Evolutionary conservation across 805 yeast genomes (phyloP).

Genomic region (Candida sonorensis): DNA sequence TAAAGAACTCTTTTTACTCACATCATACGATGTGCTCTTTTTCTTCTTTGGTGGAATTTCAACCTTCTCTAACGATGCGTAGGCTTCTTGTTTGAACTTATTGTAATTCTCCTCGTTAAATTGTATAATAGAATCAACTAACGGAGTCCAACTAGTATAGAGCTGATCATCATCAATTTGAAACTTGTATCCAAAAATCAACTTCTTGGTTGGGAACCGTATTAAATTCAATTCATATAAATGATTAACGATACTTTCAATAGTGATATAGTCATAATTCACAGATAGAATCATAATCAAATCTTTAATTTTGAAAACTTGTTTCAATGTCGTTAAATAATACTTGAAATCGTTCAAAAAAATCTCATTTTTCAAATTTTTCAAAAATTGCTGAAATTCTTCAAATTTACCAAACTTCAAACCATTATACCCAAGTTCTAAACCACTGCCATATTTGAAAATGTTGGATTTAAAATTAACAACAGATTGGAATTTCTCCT

Average conservation of each 20-base stretch:
- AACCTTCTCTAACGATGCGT: background rate
- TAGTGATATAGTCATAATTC: conserved; percentile 7
- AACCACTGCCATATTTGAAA: background rate
- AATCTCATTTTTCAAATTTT: conserved; percentile 4
- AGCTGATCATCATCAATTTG: conserved; percentile 12
- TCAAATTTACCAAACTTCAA: conserved; percentile 5
- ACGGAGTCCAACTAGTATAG: conserved; percentile 12
- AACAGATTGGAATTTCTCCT: conserved; percentile 1
- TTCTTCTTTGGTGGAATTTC: too few species aligned
- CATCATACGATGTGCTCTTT: too few species aligned
- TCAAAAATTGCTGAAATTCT: conserved; percentile 7
- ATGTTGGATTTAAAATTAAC: conserved; percentile 3
- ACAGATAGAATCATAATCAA: conserved; percentile 5
- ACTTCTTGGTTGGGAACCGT: conserved; percentile 10
- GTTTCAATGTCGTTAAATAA: conserved; percentile 4
- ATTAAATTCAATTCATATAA: conserved; percentile 11
- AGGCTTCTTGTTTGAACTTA: conserved; percentile 2
- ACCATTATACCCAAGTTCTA: conserved; percentile 6
- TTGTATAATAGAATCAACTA: conserved; percentile 6
- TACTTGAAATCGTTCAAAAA: conserved; percentile 5
- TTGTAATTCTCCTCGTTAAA: conserved; percentile 3
- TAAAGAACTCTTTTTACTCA: too few species aligned
- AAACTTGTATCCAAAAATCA: conserved; percentile 8
- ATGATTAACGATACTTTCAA: conserved; percentile 13
- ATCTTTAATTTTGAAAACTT: conserved; percentile 8